Conservation (phyloP, 331 rosid genomes). For the Pyracantha coccinea region DNA sequence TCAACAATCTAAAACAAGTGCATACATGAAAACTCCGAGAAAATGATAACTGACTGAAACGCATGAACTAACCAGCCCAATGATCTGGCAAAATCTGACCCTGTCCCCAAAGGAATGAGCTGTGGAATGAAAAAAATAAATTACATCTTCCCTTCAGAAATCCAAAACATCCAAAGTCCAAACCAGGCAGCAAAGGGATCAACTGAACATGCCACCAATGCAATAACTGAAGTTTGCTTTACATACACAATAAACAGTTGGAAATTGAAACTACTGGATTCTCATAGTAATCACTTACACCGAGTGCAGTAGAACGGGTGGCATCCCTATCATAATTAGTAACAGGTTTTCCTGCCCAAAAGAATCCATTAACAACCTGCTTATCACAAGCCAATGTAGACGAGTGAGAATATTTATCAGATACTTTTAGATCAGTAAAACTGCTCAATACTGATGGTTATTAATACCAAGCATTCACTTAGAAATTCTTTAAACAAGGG, state of each 20-base stretch:
- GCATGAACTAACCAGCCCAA: constrained; percentile 67
- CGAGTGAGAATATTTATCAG: not conserved
- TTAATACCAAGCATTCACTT: not conserved
- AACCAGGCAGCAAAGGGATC: not conserved
- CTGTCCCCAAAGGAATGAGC: constrained; percentile 95
- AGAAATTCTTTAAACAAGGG: not conserved
- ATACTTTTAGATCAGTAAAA: not conserved
- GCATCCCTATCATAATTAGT: constrained; percentile 45
- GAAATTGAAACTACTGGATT: constrained; percentile 8
- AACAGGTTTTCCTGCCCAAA: constrained; percentile 89
- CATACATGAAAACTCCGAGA: not conserved
- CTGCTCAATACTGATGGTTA: not conserved
- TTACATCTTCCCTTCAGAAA: constrained; percentile 11
- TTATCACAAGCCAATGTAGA: constrained; percentile 8
- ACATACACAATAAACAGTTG: constrained; percentile 1
- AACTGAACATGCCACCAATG: constrained; percentile 8
- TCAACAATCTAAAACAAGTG: constrained; percentile 13
- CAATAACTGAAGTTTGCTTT: not conserved
- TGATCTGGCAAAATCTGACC: constrained; percentile 88
- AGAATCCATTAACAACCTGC: constrained; percentile 98
- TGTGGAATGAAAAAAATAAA: constrained; percentile 37
- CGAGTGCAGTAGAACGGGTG: constrained; percentile 77
- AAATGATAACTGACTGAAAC: constrained; percentile 8
- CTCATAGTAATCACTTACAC: constrained; percentile 49
- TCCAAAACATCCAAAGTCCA: not conserved